Evolutionary conservation across 1,284 basidiomycete genomes (phyloP).

Genomic region (Cutaneotrichosporon spelunceum): DNA sequence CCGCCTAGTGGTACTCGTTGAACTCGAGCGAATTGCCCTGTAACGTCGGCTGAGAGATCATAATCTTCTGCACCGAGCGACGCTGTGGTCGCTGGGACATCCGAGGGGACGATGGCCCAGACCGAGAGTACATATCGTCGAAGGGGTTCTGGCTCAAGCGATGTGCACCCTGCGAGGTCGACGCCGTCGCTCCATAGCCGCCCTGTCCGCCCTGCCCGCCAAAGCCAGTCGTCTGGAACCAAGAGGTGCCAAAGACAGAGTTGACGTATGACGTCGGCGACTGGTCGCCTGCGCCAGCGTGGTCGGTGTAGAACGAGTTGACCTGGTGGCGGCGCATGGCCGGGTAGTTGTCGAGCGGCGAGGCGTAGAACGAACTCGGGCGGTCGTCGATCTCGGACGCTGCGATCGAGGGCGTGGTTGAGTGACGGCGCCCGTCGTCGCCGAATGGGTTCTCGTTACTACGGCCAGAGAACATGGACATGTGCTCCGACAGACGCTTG

Average conservation of each 20-base stretch:
- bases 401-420: conserved; percentile 42
- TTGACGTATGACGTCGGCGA: conserved; percentile 29
- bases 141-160: conserved; percentile 44
- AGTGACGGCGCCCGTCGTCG: conserved; percentile 31
- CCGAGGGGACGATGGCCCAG: conserved; percentile 26
- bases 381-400: conserved; percentile 51
- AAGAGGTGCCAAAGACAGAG: conserved; percentile 32
- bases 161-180: neutral
- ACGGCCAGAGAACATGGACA: conserved; percentile 47
- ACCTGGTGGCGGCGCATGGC: conserved; percentile 34
- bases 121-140: conserved; percentile 47
- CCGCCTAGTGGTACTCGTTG: conserved; percentile 36
- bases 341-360: conserved; percentile 49
- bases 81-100: conserved; percentile 24
- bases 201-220: neutral
- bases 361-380: conserved; percentile 52
- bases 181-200: too few species aligned
- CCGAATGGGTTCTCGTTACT: conserved; percentile 26
- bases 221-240: conserved; percentile 23
- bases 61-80: conserved; percentile 43
- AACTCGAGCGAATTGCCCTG: conserved; percentile 52
- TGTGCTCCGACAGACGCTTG: conserved; percentile 51
- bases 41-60: conserved; percentile 50
- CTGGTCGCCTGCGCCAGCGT: conserved; percentile 18
- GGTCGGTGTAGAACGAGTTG: conserved; percentile 23